phyloP scores from a whole-genome alignment of 2,329 filamentous ascomycete genomes.

The Periconia sp. region DNA sequence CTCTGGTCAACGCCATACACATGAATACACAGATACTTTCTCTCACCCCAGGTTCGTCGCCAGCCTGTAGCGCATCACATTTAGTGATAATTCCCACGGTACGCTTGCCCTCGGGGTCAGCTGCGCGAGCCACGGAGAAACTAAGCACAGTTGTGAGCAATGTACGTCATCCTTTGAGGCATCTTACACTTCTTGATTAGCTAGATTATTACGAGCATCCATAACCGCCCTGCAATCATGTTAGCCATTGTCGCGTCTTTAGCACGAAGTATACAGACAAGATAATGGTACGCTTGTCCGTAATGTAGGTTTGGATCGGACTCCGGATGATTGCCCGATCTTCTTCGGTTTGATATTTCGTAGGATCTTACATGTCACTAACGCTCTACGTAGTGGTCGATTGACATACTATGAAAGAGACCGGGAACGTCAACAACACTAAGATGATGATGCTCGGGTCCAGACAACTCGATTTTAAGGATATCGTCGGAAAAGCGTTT shows the following conservation, averaged over 20 bases:
- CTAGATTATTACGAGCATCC: constrained; percentile 16
- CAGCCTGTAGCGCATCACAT: constrained; percentile 37
- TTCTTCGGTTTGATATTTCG: constrained; percentile 16
- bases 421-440: constrained; percentile 52
- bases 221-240: constrained; percentile 10
- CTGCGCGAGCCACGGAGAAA: constrained; percentile 40
- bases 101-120: constrained; percentile 53
- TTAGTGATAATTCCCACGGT: constrained; percentile 59
- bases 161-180: background rate
- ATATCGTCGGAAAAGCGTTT: constrained; percentile 32
- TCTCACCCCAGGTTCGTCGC: constrained; percentile 11
- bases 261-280: background rate
- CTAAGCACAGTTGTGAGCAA: constrained; percentile 3
- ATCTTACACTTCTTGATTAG: constrained; percentile 17
- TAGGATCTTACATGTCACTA: constrained; percentile 10
- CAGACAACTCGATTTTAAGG: constrained; percentile 48
- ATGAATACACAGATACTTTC: background rate
- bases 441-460: constrained; percentile 48
- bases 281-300: constrained; percentile 14
- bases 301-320: constrained; percentile 13
- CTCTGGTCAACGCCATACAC: background rate
- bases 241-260: constrained; percentile 1
- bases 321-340: constrained; percentile 13
- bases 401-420: constrained; percentile 36
- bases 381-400: background rate